These are phyloP conservation scores for Pseudoneurospora amorphoporcata DNA, from an alignment of 495 filamentous ascomycete species.

Conservation along the genomic window DNA sequence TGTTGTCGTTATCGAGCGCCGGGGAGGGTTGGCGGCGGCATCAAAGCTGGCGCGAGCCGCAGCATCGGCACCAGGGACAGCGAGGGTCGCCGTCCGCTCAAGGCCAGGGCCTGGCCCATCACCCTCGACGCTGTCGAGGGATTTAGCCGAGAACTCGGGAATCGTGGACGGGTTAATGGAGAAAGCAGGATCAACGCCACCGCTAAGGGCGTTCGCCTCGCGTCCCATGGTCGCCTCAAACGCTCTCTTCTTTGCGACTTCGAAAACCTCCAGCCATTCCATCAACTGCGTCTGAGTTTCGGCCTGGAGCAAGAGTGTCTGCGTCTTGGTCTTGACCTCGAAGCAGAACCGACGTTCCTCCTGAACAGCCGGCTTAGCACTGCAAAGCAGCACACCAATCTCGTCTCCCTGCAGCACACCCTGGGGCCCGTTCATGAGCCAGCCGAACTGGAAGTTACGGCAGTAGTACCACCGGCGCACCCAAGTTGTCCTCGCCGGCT, in stretches of 20 bases:
- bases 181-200: constrained; percentile 74
- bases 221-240: constrained; percentile 65
- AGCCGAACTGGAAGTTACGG: constrained; percentile 91
- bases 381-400: constrained; percentile 90
- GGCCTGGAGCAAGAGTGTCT: constrained; percentile 78
- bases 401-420: constrained; percentile 93
- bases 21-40: constrained; percentile 37
- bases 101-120: constrained; percentile 21
- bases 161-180: constrained; percentile 81
- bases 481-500: constrained; percentile 81
- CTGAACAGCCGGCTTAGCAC: constrained; percentile 76
- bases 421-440: constrained; percentile 76
- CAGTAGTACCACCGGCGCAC: constrained; percentile 89
- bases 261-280: constrained; percentile 88
- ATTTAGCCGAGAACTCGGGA: constrained; percentile 76
- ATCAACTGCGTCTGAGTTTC: constrained; percentile 83
- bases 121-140: constrained; percentile 55
- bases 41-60: constrained; percentile 63
- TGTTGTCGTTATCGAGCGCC: constrained; percentile 33
- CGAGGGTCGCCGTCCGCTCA: constrained; percentile 56
- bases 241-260: constrained; percentile 84
- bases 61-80: constrained; percentile 55
- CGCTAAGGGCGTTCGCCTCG: constrained; percentile 43
- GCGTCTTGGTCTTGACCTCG: constrained; percentile 97
- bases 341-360: constrained; percentile 96